Conservation (phyloP, 1,284 basidiomycete genomes). For the Tilletia setariae region DNA sequence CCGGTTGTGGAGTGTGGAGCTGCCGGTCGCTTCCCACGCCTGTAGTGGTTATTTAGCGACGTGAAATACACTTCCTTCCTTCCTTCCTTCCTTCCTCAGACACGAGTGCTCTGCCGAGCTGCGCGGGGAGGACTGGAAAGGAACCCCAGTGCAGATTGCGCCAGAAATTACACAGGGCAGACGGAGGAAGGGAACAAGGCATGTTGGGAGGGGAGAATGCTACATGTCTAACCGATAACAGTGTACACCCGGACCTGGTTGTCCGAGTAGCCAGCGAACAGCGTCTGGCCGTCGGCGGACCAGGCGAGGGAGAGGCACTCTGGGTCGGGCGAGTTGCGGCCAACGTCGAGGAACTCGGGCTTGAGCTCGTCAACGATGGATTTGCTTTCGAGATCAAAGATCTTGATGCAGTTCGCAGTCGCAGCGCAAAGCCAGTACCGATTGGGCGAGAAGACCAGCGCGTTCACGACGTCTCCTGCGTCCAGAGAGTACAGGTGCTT, state of each 20-base stretch:
- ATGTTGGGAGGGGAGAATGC: not conserved
- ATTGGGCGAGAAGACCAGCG: conserved; percentile 92
- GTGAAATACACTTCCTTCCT: not conserved
- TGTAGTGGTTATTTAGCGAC: not conserved
- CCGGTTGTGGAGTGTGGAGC: not conserved
- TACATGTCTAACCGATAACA: conserved; percentile 27
- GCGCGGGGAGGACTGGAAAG: no score
- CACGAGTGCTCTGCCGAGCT: no score
- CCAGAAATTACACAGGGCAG: no score
- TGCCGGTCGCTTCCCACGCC: conserved; percentile 12
- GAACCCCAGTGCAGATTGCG: not conserved
- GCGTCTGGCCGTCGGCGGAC: conserved; percentile 95
- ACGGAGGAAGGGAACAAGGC: not conserved
- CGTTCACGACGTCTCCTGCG: conserved; percentile 97
- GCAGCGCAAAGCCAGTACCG: conserved; percentile 98
- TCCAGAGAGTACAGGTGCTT: conserved; percentile 99
- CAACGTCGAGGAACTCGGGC: conserved; percentile 59
- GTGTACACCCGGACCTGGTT: conserved; percentile 56
- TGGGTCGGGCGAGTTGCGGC: conserved; percentile 76
- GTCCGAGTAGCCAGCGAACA: conserved; percentile 69
- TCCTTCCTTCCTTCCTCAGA: conserved; percentile 11
- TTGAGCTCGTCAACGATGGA: conserved; percentile 98
- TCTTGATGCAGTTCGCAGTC: conserved; percentile 96
- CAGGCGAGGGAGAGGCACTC: conserved; percentile 97
- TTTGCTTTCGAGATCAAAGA: conserved; percentile 60